Evolutionary conservation across 2,329 filamentous ascomycete genomes (phyloP), one percentile per base, ranked within the genome.

Genomic region (Monosporascus sp.): DNA sequence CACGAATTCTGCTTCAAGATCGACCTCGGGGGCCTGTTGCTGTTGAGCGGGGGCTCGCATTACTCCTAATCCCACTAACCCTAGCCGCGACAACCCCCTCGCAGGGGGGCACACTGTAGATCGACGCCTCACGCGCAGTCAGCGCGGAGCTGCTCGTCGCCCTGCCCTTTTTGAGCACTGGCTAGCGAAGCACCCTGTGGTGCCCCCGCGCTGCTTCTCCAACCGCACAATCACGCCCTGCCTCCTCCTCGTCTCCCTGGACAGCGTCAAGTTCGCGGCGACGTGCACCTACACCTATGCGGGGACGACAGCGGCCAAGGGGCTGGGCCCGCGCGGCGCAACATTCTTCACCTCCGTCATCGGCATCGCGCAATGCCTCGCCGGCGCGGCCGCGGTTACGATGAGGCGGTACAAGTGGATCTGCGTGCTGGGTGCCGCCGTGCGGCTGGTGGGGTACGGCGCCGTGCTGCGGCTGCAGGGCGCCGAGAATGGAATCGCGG

Each of bases 231-330:
- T 80, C 25, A 58, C 72, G 18, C 60, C 76, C 15, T 70, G 70
- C 15, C 64, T 73, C 9, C 48, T 73, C 1, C 63, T 77, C 14
- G 70, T 70, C 11, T 62, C 70, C 11, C 60, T 73, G 36, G 77
- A 80, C 56, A 66, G 67, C 5, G 59, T 78, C 44, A 73, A 71
- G 15, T 77, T 76, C 57, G 57, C 63, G 17, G 67, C 66, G 46
- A 77, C 75, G 0, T 75, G 79, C 58, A 72, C 73, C 6, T 78
- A 78, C 58, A 65, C 79, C 6, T 77, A 77, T 56, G 61, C 73
- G 25, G 79, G 76, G 76, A 68, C 67, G 0, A 70, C 68, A 7
- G 70, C 77, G 3, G 69, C 74, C 0, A 72, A 73, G 49, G 67
- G 70, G 50, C 70, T 75, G 46, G 66, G 64, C 1, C 62, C 72